Evolutionary conservation across 1,284 basidiomycete genomes (phyloP).

Genomic region (Rhodotorula mucilaginosa): DNA sequence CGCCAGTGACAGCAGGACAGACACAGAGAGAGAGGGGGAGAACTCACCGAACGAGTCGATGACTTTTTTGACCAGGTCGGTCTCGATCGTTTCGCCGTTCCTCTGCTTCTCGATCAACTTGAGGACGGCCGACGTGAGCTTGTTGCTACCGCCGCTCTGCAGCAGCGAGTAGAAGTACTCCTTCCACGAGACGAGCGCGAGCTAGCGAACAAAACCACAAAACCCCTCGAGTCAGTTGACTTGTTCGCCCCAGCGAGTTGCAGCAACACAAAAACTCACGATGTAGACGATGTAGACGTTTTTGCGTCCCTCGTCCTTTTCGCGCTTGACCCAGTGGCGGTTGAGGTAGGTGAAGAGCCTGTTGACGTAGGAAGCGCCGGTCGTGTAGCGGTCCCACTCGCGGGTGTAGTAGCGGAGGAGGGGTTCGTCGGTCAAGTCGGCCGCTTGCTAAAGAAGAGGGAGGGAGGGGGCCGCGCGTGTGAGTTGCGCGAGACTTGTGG

Average conservation of each 20-base stretch:
- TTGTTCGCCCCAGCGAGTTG: background rate
- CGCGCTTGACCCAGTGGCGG: constrained; percentile 98
- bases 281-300: constrained; percentile 95
- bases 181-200: constrained; percentile 95
- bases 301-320: constrained; percentile 95
- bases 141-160: constrained; percentile 62
- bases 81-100: constrained; percentile 91
- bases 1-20: no score
- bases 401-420: constrained; percentile 85
- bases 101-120: constrained; percentile 88
- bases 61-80: constrained; percentile 89
- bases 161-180: constrained; percentile 84
- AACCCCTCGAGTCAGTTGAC: background rate
- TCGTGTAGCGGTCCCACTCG: constrained; percentile 96
- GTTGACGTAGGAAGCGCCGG: constrained; percentile 92
- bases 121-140: constrained; percentile 83
- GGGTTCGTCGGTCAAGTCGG: constrained; percentile 76
- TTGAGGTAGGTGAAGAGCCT: constrained; percentile 95
- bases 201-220: constrained; percentile 54
- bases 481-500: background rate
- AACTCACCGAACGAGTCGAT: constrained; percentile 77
- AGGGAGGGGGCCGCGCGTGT: background rate
- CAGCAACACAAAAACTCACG: constrained; percentile 56
- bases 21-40: background rate
- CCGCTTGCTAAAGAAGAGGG: constrained; percentile 52